Conservation (phyloP, 345 rosid species). For the Angophora floribunda region DNA sequence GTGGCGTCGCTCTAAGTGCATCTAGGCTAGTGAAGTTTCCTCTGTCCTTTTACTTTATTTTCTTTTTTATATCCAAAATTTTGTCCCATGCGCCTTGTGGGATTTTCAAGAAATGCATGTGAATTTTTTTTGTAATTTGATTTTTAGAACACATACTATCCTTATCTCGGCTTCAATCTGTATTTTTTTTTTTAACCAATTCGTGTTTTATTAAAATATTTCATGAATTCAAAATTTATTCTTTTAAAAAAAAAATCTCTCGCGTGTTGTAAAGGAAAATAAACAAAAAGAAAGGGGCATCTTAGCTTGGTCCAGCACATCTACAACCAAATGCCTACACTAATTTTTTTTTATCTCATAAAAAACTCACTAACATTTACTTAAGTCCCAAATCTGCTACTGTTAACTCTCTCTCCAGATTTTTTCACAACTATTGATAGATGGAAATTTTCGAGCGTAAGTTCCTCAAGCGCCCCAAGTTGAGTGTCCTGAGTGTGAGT, state of each 20-base stretch:
- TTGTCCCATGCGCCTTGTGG: background rate
- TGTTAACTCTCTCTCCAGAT: background rate
- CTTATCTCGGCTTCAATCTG: background rate
- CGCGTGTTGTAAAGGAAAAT: rapidly evolving
- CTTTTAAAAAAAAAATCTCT: too few relatives aligned
- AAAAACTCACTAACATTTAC: background rate
- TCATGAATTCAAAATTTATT: background rate
- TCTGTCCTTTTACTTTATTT: background rate
- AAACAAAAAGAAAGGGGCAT: rapidly evolving
- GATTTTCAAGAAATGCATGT: background rate
- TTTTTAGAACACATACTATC: background rate
- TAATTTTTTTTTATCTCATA: rapidly evolving
- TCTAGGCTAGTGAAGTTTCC: background rate
- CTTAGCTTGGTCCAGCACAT: background rate
- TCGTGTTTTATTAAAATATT: background rate
- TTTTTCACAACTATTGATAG: rapidly evolving
- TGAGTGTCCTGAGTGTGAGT: too few relatives aligned
- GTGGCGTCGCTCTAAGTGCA: background rate
- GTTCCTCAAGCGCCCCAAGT: background rate
- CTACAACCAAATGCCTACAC: rapidly evolving
- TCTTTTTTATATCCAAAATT: background rate
- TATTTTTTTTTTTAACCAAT: too few relatives aligned
- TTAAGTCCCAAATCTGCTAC: background rate
- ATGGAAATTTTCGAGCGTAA: background rate
- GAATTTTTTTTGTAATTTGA: background rate